A percentile compares a stretch with the other conserved stretches of the same genome.
Evolutionary conservation across 1,284 basidiomycete species (phyloP).

Genomic region (Peniophora sp.): DNA sequence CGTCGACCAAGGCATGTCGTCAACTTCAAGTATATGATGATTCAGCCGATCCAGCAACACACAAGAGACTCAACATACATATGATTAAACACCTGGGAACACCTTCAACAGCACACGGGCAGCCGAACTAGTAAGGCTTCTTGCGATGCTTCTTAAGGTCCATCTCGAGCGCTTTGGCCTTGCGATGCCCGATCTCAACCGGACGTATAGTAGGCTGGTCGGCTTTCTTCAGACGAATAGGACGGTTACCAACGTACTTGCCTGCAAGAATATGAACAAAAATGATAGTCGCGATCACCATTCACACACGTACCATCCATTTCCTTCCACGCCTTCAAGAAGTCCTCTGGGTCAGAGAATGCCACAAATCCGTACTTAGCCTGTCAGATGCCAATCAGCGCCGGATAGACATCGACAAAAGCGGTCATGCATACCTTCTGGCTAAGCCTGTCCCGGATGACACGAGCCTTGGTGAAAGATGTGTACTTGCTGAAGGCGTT

Average conservation of each 20-base stretch:
- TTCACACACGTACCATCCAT: conserved; percentile 77
- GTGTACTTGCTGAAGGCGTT: conserved; percentile 91
- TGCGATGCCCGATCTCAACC: conserved; percentile 89
- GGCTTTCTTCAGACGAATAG: conserved; percentile 87
- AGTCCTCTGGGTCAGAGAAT: conserved; percentile 98
- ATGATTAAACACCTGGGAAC: too few species aligned
- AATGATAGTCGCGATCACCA: conserved; percentile 1
- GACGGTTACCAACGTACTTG: conserved; percentile 95
- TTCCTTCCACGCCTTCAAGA: conserved; percentile 97
- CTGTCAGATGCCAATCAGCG: conserved; percentile 32
- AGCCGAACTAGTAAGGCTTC: conserved; percentile 52
- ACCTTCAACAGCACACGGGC: too few species aligned
- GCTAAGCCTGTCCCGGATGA: conserved; percentile 87
- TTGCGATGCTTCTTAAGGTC: conserved; percentile 77
- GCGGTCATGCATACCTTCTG: conserved; percentile 55
- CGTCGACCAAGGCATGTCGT: too few species aligned
- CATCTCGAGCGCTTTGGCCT: conserved; percentile 75
- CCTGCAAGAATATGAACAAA: conserved; percentile 37
- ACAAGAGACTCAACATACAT: too few species aligned
- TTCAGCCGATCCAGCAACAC: too few species aligned
- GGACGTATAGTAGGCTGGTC: conserved; percentile 77
- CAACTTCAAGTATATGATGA: too few species aligned
- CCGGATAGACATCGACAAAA: background rate
- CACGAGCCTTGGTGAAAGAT: conserved; percentile 91
- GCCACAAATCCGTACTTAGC: conserved; percentile 97